phyloP scores from a whole-genome alignment of 2,329 filamentous ascomycete species.

The Penicillium fuscoglaucum region DNA sequence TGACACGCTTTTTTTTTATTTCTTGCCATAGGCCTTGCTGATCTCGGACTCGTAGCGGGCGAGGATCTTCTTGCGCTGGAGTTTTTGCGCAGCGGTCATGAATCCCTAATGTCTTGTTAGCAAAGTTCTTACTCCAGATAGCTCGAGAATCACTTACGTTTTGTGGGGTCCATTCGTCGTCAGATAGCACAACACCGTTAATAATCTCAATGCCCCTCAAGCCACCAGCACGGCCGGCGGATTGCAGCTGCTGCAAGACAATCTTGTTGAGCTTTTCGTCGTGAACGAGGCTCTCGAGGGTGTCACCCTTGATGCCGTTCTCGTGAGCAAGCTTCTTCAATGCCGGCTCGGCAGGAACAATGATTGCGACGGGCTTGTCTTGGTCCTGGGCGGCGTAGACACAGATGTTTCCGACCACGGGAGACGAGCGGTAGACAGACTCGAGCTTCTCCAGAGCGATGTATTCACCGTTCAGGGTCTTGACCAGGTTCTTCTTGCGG shows the following conservation, averaged over 20 bases:
- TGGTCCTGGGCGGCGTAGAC: constrained; percentile 76
- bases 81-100: constrained; percentile 70
- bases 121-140: neutral
- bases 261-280: constrained; percentile 44
- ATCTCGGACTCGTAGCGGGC: constrained; percentile 63
- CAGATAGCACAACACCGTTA: constrained; percentile 46
- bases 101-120: constrained; percentile 53
- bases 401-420: constrained; percentile 83
- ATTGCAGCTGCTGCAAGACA: constrained; percentile 45
- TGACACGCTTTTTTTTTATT: constrained; percentile 25
- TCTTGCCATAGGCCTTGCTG: constrained; percentile 58
- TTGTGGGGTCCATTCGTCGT: constrained; percentile 49
- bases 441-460: constrained; percentile 96
- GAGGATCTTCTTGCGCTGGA: constrained; percentile 69
- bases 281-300: constrained; percentile 65
- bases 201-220: constrained; percentile 46
- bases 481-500: constrained; percentile 97
- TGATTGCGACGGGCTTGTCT: constrained; percentile 77
- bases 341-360: constrained; percentile 62
- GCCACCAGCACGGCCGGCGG: constrained; percentile 37
- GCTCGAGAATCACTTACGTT: constrained; percentile 34
- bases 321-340: constrained; percentile 57
- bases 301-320: constrained; percentile 63
- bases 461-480: constrained; percentile 93
- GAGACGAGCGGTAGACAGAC: constrained; percentile 78